These are phyloP conservation scores for Phytophthora boehmeriae DNA, from an alignment of 352 stramenopile species.

Conservation along the genomic window DNA sequence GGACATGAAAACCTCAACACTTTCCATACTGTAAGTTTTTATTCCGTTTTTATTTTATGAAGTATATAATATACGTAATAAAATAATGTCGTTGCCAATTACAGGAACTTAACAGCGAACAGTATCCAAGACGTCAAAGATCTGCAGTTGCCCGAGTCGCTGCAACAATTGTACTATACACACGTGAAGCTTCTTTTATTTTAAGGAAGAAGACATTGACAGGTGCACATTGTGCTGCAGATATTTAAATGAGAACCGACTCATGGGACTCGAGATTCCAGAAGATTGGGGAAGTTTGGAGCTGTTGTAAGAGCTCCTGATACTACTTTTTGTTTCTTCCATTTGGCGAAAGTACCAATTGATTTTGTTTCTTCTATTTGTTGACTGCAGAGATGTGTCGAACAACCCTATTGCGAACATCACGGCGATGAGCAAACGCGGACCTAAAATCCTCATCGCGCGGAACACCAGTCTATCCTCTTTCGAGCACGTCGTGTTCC, in stretches of 20 bases:
- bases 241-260: conserved; percentile 22
- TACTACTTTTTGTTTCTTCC: not conserved
- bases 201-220: not conserved
- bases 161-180: conserved; percentile 28
- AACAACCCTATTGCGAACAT: conserved; percentile 36
- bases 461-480: conserved; percentile 25
- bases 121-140: conserved; percentile 10
- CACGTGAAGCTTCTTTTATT: not conserved
- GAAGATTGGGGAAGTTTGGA: conserved; percentile 19
- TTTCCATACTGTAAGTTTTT: conserved; percentile 18
- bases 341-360: not conserved
- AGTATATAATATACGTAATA: not conserved
- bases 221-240: conserved; percentile 10
- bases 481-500: conserved; percentile 17
- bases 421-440: conserved; percentile 19
- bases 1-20: conserved; percentile 5
- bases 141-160: conserved; percentile 23
- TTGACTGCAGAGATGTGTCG: conserved; percentile 27
- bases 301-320: conserved; percentile 20
- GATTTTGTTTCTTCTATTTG: not conserved
- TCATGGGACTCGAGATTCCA: conserved; percentile 24
- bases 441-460: conserved; percentile 24
- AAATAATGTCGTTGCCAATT: not conserved
- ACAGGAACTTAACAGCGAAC: conserved; percentile 32
- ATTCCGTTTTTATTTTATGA: no score